These are phyloP conservation scores for Paraconiothyrium sp. DNA, from an alignment of 2,329 filamentous ascomycete genomes.

Conservation along the genomic window DNA sequence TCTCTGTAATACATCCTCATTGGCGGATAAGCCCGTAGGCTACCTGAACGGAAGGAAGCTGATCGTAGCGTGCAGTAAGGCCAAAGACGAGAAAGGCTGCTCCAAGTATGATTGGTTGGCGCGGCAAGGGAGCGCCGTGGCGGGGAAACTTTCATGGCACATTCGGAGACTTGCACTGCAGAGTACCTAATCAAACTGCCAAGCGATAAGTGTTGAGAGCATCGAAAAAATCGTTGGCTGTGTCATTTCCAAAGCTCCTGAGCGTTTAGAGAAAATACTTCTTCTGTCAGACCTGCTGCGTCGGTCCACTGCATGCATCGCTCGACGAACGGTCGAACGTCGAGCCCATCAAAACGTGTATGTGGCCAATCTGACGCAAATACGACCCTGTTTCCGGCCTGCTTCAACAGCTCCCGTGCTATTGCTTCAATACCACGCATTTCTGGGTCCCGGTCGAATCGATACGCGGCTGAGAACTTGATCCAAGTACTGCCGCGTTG, in stretches of 20 bases:
- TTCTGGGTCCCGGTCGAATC: slow-evolving; percentile 58
- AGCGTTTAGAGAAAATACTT: slow-evolving; percentile 66
- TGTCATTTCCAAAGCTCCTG: slow-evolving; percentile 57
- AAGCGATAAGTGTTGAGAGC: slow-evolving; percentile 3
- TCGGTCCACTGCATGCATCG: slow-evolving; percentile 60
- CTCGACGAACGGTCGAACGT: slow-evolving; percentile 65
- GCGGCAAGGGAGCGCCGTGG: slow-evolving; percentile 19
- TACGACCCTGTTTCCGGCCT: slow-evolving; percentile 56
- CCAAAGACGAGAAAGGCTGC: slow-evolving; percentile 17
- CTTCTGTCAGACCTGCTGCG: slow-evolving; percentile 60
- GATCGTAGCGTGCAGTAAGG: slow-evolving; percentile 19
- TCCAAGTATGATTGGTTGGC: slow-evolving; percentile 20
- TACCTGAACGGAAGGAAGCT: slow-evolving; percentile 21
- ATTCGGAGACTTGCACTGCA: background rate
- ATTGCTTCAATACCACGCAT: slow-evolving; percentile 60
- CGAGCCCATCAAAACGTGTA: slow-evolving; percentile 66
- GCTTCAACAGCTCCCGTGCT: slow-evolving; percentile 55
- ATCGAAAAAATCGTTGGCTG: background rate
- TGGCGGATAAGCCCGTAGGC: slow-evolving; percentile 21
- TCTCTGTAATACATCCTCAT: slow-evolving; percentile 20
- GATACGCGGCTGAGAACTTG: slow-evolving; percentile 69
- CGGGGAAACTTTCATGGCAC: slow-evolving; percentile 23
- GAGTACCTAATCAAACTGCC: slow-evolving; percentile 6
- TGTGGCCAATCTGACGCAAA: slow-evolving; percentile 73
- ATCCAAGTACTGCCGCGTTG: slow-evolving; percentile 61